Conservation (phyloP, 345 rosid species). For the Carallia brachiata region DNA sequence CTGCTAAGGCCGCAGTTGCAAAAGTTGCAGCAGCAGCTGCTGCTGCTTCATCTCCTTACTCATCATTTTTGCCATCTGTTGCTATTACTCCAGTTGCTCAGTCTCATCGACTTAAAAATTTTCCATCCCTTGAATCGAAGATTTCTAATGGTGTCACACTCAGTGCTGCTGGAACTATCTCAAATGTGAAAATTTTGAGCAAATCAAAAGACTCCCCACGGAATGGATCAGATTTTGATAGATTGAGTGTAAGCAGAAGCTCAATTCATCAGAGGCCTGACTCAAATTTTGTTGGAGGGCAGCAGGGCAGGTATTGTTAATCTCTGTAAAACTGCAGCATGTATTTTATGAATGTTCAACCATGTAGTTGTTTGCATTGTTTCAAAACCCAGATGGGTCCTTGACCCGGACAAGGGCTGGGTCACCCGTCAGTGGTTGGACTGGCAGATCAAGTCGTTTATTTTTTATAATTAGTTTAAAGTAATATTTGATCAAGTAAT, state of each 20-base stretch:
- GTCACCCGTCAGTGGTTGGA: too few relatives aligned
- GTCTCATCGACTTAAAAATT: conserved; percentile 56
- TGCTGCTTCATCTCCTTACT: conserved; percentile 60
- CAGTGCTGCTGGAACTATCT: conserved; percentile 36
- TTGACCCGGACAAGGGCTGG: too few relatives aligned
- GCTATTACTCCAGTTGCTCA: conserved; percentile 98
- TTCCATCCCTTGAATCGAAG: conserved; percentile 39
- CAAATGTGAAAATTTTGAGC: conserved; percentile 52
- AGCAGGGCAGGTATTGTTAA: conserved; percentile 56
- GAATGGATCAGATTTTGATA: conserved; percentile 39
- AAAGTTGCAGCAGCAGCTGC: conserved; percentile 94
- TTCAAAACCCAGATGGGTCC: too few relatives aligned
- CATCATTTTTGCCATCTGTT: conserved; percentile 68
- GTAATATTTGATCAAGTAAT: too few relatives aligned
- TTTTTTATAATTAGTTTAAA: too few relatives aligned
- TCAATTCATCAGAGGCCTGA: conserved; percentile 41
- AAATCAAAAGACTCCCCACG: conserved; percentile 45
- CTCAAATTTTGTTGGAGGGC: conserved; percentile 41
- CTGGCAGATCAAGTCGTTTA: too few relatives aligned
- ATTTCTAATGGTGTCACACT: conserved; percentile 43
- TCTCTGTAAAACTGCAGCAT: neutral
- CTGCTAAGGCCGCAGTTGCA: conserved; percentile 88
- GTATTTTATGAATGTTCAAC: neutral
- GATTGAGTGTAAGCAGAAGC: conserved; percentile 32
- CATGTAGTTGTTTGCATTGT: too few relatives aligned